These are phyloP conservation scores for Dioszegia aurantiaca DNA, from an alignment of 768 basidiomycete species.

Conservation along the genomic window DNA sequence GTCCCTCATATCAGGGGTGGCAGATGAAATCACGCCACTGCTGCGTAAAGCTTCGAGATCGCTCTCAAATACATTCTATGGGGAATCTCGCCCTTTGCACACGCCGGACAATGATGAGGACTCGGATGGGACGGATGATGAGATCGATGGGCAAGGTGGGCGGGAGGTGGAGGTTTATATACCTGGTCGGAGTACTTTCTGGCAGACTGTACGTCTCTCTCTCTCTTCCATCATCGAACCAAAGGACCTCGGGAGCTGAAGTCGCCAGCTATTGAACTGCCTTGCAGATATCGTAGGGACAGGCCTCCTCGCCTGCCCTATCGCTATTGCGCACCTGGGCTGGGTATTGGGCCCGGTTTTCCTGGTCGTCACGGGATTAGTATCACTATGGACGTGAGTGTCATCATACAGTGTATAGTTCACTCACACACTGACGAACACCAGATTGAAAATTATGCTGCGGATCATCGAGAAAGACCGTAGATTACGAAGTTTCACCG, in stretches of 20 bases:
- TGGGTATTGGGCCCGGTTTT: slow-evolving; percentile 42
- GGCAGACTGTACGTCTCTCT: slow-evolving; percentile 38
- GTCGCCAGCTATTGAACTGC: slow-evolving; percentile 34
- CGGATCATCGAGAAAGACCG: slow-evolving; percentile 45
- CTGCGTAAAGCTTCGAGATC: slow-evolving; percentile 5
- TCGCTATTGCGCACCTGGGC: slow-evolving; percentile 44
- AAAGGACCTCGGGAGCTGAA: slow-evolving; percentile 6
- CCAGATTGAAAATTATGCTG: slow-evolving; percentile 43
- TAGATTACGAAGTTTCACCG: slow-evolving; percentile 40
- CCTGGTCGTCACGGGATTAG: slow-evolving; percentile 25
- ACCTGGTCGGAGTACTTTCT: slow-evolving; percentile 36
- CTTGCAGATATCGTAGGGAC: slow-evolving; percentile 45
- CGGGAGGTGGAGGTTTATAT: slow-evolving; percentile 40
- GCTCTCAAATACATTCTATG: slow-evolving; percentile 4
- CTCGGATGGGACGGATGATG: slow-evolving; percentile 8
- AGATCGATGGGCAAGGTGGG: slow-evolving; percentile 19
- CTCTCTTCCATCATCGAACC: no score
- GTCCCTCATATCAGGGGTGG: background rate
- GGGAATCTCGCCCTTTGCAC: slow-evolving; percentile 2
- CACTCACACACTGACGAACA: background rate
- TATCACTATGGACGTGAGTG: slow-evolving; percentile 13
- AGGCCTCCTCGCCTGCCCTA: slow-evolving; percentile 41
- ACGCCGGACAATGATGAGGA: background rate
- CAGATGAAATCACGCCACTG: slow-evolving; percentile 14
- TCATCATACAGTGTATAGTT: slow-evolving; percentile 13